Percentiles rank a stretch among this genome's conserved stretches.
Evolutionary conservation across 371 early-diverging fungal species (phyloP).

Genomic region (Cokeromyces recurvatus): DNA sequence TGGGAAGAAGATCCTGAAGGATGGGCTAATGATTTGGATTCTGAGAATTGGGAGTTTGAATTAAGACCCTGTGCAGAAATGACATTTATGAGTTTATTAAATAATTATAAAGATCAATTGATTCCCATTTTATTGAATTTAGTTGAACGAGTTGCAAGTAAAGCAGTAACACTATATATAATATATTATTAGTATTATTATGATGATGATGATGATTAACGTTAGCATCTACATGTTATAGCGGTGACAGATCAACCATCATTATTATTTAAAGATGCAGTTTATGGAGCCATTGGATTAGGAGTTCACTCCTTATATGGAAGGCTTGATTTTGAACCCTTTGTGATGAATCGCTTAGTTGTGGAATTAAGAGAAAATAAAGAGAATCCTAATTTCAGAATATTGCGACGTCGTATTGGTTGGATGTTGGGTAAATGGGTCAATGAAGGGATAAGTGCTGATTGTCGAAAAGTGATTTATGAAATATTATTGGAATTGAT

Average conservation of each 20-base stretch:
- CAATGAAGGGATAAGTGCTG: constrained; percentile 67
- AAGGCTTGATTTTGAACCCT: constrained; percentile 75
- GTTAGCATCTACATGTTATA: background rate
- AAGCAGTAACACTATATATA: too few species aligned
- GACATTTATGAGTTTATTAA: constrained; percentile 73
- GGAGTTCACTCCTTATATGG: constrained; percentile 84
- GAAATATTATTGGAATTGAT: constrained; percentile 66
- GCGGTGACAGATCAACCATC: constrained; percentile 43
- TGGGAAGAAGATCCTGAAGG: constrained; percentile 90
- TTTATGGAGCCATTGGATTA: constrained; percentile 78
- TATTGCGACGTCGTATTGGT: constrained; percentile 73
- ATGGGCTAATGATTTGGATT: constrained; percentile 75
- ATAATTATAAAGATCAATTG: constrained; percentile 56
- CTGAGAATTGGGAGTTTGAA: constrained; percentile 86
- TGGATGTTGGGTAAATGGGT: constrained; percentile 89
- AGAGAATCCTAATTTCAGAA: constrained; percentile 39
- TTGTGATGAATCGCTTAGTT: constrained; percentile 58
- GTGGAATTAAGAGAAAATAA: constrained; percentile 46
- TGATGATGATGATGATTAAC: too few species aligned
- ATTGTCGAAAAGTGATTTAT: constrained; percentile 65
- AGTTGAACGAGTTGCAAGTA: constrained; percentile 56
- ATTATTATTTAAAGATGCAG: constrained; percentile 77
- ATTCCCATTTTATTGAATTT: constrained; percentile 63
- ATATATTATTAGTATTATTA: background rate
- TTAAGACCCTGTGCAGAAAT: constrained; percentile 82